Conservation (phyloP, 139 green algal genomes). For the Chlorella sp. region DNA sequence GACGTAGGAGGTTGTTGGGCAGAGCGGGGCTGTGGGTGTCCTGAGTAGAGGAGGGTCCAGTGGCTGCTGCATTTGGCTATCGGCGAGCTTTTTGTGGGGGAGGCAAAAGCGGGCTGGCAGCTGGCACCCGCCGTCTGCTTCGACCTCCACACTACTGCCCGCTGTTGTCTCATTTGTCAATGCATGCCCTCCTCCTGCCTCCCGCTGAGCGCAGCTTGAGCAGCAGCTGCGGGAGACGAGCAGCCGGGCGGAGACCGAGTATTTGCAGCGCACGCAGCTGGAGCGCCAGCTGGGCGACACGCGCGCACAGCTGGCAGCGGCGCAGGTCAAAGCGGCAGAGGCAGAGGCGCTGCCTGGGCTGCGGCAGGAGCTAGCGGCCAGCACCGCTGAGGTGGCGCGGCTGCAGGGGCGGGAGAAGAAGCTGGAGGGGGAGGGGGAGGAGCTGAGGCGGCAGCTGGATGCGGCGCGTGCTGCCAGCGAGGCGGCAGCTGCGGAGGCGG, state of each 20-base stretch:
- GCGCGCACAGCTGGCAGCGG: constrained; percentile 6
- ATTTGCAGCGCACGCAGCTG: constrained; percentile 9
- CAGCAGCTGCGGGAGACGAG: constrained; percentile 31
- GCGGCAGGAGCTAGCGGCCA: constrained; percentile 24
- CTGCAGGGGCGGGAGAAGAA: not conserved
- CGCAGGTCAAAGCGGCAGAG: constrained; percentile 31
- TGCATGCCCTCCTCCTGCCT: too few species aligned
- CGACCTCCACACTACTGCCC: not conserved
- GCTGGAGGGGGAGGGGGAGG: constrained; percentile 4
- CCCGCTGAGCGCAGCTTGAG: constrained; percentile 21
- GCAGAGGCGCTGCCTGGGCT: constrained; percentile 14
- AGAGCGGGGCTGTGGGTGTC: too few species aligned
- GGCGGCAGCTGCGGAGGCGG: not conserved
- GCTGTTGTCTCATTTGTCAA: not conserved
- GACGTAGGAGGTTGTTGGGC: not conserved
- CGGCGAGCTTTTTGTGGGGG: too few species aligned
- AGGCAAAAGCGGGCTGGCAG: too few species aligned
- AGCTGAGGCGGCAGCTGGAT: constrained; percentile 1
- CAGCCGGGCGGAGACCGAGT: constrained; percentile 36
- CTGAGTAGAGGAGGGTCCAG: too few species aligned
- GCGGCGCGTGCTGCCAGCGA: not conserved
- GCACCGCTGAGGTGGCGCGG: not conserved
- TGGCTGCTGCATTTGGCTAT: too few species aligned
- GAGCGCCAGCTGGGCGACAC: constrained; percentile 29
- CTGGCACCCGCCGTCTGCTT: too few species aligned